These are phyloP conservation scores for Pseudogymnoascus verrucosus DNA, from an alignment of 2,329 filamentous ascomycete species.

Conservation along the genomic window DNA sequence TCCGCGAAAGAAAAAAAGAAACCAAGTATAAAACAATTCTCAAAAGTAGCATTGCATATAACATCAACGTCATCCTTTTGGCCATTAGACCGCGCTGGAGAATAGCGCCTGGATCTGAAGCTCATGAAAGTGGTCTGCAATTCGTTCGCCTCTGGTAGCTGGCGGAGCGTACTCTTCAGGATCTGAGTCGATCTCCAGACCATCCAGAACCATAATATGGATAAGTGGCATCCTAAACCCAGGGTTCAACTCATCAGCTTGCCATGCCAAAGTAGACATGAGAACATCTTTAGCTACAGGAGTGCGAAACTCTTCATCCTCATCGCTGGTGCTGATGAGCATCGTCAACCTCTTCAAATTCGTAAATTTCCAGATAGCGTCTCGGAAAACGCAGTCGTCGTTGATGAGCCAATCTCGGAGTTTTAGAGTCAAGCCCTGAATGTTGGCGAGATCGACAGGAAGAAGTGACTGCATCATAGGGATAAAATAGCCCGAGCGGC, in stretches of 20 bases:
- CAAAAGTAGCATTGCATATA: not conserved
- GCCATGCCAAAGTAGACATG: not conserved
- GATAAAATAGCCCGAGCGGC: not conserved
- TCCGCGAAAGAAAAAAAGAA: not conserved
- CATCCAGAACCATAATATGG: not conserved
- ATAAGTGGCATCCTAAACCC: not conserved
- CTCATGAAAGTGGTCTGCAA: not conserved
- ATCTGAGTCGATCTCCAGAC: constrained; percentile 1
- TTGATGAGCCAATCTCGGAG: constrained; percentile 3
- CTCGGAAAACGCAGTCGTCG: not conserved
- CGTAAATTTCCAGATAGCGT: constrained; percentile 1
- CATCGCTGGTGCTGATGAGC: not conserved
- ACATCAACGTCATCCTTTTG: not conserved
- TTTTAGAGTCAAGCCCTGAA: not conserved
- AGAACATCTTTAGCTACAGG: not conserved
- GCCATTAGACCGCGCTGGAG: not conserved
- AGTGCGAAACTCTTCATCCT: not conserved
- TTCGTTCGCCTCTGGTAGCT: not conserved
- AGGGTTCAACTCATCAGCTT: not conserved
- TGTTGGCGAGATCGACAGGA: not conserved
- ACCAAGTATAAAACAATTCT: not conserved
- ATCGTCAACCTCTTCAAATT: not conserved
- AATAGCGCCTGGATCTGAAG: not conserved
- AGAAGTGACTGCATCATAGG: not conserved
- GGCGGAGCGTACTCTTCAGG: not conserved